Conservation (phyloP, 2,329 filamentous ascomycete species). For the Claviceps sp. region DNA sequence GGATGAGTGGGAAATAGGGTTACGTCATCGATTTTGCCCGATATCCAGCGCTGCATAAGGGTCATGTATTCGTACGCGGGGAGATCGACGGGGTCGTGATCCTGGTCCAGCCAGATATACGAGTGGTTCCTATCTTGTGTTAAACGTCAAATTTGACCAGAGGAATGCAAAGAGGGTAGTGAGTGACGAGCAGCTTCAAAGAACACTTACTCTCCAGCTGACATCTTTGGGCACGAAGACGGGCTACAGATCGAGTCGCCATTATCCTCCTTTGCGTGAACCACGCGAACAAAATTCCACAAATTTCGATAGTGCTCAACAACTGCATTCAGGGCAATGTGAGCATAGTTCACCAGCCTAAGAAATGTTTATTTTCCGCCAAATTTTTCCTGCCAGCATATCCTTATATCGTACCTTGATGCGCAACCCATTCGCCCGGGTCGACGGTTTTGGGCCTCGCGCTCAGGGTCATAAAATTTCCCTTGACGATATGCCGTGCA, state of each 20-base stretch:
- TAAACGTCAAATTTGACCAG: background rate
- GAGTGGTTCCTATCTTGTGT: conserved; percentile 55
- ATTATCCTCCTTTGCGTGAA: conserved; percentile 73
- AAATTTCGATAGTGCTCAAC: conserved; percentile 86
- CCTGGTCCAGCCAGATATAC: conserved; percentile 78
- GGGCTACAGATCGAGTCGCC: conserved; percentile 72
- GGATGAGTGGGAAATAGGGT: conserved; percentile 76
- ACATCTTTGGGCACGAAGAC: conserved; percentile 78
- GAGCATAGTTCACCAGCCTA: background rate
- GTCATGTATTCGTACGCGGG: conserved; percentile 83
- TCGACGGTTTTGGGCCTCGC: conserved; percentile 92
- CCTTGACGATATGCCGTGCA: conserved; percentile 81
- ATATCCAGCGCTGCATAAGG: conserved; percentile 87
- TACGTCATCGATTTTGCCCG: conserved; percentile 76
- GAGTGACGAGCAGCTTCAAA: background rate
- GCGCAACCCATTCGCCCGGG: conserved; percentile 87
- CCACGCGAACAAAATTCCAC: conserved; percentile 76
- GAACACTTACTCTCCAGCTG: conserved; percentile 59
- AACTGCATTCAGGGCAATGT: conserved; percentile 34
- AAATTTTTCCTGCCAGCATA: background rate
- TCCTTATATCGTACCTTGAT: conserved; percentile 60
- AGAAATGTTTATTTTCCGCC: background rate
- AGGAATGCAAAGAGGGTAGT: background rate
- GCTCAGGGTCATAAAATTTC: conserved; percentile 92
- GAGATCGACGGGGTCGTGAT: conserved; percentile 67